Evolutionary conservation across 1,139 yeast genomes (phyloP).

Genomic region (Kazachstania sp.): DNA sequence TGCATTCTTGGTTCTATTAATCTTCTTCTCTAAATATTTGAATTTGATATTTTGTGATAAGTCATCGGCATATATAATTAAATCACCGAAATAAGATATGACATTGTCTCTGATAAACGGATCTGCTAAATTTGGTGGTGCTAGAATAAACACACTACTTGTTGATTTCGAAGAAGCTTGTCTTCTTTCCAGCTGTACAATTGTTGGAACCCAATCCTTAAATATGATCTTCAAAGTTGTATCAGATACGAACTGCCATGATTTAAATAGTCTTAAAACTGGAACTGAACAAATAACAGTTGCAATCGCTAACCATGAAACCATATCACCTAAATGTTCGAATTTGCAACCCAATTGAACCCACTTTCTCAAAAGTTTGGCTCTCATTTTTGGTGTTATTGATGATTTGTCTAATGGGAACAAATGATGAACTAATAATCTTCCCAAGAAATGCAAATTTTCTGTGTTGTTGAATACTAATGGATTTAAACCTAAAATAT

Average conservation of each 20-base stretch:
- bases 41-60: constrained; percentile 24
- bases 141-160: constrained; percentile 37
- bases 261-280: constrained; percentile 57
- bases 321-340: constrained; percentile 84
- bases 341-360: constrained; percentile 71
- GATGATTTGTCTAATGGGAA: constrained; percentile 33
- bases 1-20: constrained; percentile 63
- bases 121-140: constrained; percentile 82
- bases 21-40: constrained; percentile 54
- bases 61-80: constrained; percentile 33
- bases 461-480: constrained; percentile 57
- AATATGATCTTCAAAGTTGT: constrained; percentile 55
- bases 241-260: constrained; percentile 70
- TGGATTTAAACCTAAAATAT: constrained; percentile 34
- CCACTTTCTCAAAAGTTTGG: constrained; percentile 72
- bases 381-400: constrained; percentile 39
- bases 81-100: constrained; percentile 87
- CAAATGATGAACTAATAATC: constrained; percentile 62
- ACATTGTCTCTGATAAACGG: constrained; percentile 69
- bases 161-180: constrained; percentile 47
- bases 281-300: constrained; percentile 79
- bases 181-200: constrained; percentile 78
- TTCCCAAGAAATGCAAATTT: constrained; percentile 70
- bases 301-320: constrained; percentile 89
- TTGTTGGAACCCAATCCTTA: constrained; percentile 90